Percentiles rank a stretch among this genome's conserved stretches.
phyloP scores from a whole-genome alignment of 2,329 filamentous ascomycete species.

The Fusarium secorum region DNA sequence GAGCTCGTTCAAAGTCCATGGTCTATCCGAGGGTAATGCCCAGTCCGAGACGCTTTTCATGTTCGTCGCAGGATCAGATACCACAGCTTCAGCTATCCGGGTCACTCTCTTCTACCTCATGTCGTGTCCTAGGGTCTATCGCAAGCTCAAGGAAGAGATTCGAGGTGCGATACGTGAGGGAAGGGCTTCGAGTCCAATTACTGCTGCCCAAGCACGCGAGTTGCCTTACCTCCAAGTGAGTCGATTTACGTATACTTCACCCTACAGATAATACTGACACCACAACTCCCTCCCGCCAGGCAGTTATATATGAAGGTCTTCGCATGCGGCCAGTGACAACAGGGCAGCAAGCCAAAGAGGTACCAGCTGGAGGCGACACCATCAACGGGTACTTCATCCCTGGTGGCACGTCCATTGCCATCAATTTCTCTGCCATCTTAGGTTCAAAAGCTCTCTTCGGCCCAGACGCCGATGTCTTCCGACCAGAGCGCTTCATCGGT shows the following conservation, averaged over 20 bases:
- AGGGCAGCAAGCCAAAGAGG: neutral
- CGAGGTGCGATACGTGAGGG: neutral
- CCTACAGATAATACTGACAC: accelerated
- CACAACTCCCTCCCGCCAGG: accelerated
- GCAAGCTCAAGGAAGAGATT: constrained; percentile 1
- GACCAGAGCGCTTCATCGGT: neutral
- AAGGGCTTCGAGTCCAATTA: neutral
- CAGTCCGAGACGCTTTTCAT: neutral
- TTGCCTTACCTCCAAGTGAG: neutral
- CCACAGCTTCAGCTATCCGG: neutral
- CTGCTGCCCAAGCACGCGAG: neutral
- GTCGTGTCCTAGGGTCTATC: neutral
- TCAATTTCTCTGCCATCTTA: neutral
- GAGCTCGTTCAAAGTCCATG: neutral
- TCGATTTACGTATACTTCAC: accelerated
- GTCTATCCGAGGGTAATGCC: neutral
- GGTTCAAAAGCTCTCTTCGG: neutral
- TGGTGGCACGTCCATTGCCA: neutral
- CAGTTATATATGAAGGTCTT: constrained; percentile 2
- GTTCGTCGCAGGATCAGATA: constrained; percentile 4
- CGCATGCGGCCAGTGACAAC: neutral
- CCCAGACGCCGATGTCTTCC: neutral
- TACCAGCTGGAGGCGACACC: neutral
- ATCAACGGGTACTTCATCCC: neutral
- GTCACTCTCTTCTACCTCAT: neutral